A percentile compares a stretch with the other conserved stretches of the same genome.
Conservation (phyloP, 352 stramenopile species). For the Pythium diclinum region DNA sequence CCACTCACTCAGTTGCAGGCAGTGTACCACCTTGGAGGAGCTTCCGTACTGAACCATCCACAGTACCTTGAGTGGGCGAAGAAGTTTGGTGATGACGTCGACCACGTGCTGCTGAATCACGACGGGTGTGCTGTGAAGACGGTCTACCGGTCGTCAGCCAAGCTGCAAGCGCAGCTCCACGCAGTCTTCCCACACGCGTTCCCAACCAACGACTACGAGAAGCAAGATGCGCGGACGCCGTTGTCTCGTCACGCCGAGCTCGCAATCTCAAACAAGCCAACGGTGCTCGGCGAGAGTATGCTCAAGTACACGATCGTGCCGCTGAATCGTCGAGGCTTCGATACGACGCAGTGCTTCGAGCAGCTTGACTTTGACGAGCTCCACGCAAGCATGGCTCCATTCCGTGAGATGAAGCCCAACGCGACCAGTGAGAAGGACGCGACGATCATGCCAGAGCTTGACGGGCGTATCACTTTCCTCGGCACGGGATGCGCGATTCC, state of each 20-base stretch:
- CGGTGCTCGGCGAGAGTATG: slow-evolving; percentile 64
- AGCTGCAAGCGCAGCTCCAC: slow-evolving; percentile 70
- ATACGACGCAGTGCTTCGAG: slow-evolving; percentile 47
- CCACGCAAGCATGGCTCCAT: slow-evolving; percentile 31
- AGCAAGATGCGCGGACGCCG: slow-evolving; percentile 33
- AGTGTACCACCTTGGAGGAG: slow-evolving; percentile 55
- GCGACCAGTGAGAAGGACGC: slow-evolving; percentile 1
- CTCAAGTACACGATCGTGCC: slow-evolving; percentile 66
- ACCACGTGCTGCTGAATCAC: slow-evolving; percentile 63
- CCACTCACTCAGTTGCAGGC: slow-evolving; percentile 50
- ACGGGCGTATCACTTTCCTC: slow-evolving; percentile 89
- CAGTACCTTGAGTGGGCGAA: slow-evolving; percentile 59
- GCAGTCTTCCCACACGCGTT: slow-evolving; percentile 59
- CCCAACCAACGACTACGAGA: slow-evolving; percentile 49
- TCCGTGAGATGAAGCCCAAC: slow-evolving; percentile 8
- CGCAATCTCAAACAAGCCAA: slow-evolving; percentile 24
- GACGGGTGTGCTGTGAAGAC: slow-evolving; percentile 53
- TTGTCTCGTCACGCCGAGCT: slow-evolving; percentile 34
- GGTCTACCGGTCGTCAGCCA: slow-evolving; percentile 67
- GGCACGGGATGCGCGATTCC: slow-evolving; percentile 96
- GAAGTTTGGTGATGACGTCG: slow-evolving; percentile 50
- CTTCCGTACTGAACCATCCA: slow-evolving; percentile 47
- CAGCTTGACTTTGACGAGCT: slow-evolving; percentile 51
- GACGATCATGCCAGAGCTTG: slow-evolving; percentile 7
- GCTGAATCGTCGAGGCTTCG: slow-evolving; percentile 56